A percentile compares a stretch with the other conserved stretches of the same genome.
phyloP scores from a whole-genome alignment of 2,329 filamentous ascomycete species.

The Aspergillus carbonarius region DNA sequence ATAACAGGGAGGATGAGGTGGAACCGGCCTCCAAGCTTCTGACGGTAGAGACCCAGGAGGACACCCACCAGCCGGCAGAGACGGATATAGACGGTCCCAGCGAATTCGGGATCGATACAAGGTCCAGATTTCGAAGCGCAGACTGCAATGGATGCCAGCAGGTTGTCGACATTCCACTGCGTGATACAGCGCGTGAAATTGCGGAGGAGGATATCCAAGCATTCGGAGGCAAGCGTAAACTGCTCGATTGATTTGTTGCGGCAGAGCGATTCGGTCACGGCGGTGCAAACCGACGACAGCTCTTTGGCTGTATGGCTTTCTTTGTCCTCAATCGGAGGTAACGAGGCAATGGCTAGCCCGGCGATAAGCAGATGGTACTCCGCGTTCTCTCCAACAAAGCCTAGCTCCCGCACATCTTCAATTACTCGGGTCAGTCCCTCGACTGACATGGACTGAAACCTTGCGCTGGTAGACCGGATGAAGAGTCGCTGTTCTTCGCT shows the following conservation, averaged over 20 bases:
- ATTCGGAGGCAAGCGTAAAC: constrained; percentile 42
- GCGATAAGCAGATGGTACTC: constrained; percentile 36
- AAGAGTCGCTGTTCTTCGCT: constrained; percentile 40
- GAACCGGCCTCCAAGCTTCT: constrained; percentile 59
- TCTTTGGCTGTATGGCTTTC: constrained; percentile 36
- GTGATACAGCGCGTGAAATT: constrained; percentile 42
- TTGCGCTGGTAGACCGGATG: constrained; percentile 34
- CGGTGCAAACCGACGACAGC: constrained; percentile 38
- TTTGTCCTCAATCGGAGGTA: constrained; percentile 39
- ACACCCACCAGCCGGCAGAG: constrained; percentile 55
- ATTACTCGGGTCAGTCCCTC: constrained; percentile 33
- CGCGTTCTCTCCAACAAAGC: constrained; percentile 29
- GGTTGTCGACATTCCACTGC: constrained; percentile 47
- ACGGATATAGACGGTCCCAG: constrained; percentile 51
- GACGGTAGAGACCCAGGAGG: constrained; percentile 57
- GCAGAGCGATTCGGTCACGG: constrained; percentile 31
- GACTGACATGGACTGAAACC: constrained; percentile 34
- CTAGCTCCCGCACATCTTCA: constrained; percentile 30
- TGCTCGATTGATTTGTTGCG: constrained; percentile 36
- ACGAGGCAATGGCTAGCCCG: constrained; percentile 35
- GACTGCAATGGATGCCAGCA: constrained; percentile 40
- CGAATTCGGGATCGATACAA: constrained; percentile 30
- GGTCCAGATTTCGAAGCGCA: constrained; percentile 37
- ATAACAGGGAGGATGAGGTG: constrained; percentile 59
- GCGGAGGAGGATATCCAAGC: constrained; percentile 41